Percentiles rank a stretch among this genome's conserved stretches.
These are phyloP conservation scores for Rosa persica DNA, from an alignment of 306 rosid genomes.

Conservation along the genomic window DNA sequence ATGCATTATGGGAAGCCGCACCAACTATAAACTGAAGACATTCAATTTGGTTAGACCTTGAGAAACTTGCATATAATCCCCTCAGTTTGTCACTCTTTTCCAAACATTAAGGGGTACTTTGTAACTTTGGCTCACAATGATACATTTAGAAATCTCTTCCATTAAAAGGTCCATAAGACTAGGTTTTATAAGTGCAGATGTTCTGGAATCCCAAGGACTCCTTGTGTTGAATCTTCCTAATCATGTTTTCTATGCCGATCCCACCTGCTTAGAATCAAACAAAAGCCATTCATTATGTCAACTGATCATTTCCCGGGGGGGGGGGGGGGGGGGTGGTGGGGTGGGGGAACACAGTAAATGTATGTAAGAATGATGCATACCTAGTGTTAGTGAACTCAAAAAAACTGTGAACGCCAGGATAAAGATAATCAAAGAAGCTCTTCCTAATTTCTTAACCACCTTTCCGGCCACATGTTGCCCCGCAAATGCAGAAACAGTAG, in stretches of 20 bases:
- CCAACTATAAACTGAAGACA: background rate
- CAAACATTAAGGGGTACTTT: background rate
- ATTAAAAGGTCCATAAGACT: background rate
- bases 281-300: background rate
- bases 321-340: too few species aligned
- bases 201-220: slow-evolving; percentile 75
- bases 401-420: slow-evolving; percentile 64
- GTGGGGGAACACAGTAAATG: background rate
- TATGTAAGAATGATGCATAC: slow-evolving; percentile 13
- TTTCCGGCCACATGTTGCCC: slow-evolving; percentile 69
- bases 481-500: slow-evolving; percentile 54
- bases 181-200: slow-evolving; percentile 46
- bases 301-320: background rate
- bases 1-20: background rate
- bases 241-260: slow-evolving; percentile 58
- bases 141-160: background rate
- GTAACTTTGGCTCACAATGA: background rate
- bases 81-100: background rate
- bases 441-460: slow-evolving; percentile 48
- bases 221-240: slow-evolving; percentile 43
- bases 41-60: background rate
- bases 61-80: background rate
- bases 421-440: slow-evolving; percentile 76
- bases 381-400: slow-evolving; percentile 62
- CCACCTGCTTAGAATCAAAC: slow-evolving; percentile 51